phyloP scores from a whole-genome alignment of 2,329 filamentous ascomycete species.

The Ophiostoma angusticollis region DNA sequence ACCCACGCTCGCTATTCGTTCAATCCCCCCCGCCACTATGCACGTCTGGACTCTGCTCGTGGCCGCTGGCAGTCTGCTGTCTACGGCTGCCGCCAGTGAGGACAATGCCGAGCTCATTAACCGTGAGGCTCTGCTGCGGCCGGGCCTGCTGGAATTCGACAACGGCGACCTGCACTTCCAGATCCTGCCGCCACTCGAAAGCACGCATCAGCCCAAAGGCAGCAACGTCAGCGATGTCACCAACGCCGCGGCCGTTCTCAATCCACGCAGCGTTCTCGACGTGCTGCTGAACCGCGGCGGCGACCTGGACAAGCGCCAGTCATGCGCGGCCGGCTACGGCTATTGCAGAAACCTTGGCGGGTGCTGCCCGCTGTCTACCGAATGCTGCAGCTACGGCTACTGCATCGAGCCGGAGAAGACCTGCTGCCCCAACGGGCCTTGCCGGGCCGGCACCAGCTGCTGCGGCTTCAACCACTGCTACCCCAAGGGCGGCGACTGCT shows the following conservation, averaged over 20 bases:
- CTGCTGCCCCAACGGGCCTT: slow-evolving; percentile 16
- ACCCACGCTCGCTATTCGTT: too few species aligned
- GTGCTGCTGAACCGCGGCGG: slow-evolving; percentile 9
- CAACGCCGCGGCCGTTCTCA: neutral
- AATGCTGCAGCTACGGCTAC: slow-evolving; percentile 17
- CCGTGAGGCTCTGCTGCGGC: neutral
- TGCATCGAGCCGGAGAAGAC: slow-evolving; percentile 11
- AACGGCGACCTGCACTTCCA: slow-evolving; percentile 3
- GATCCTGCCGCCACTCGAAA: slow-evolving; percentile 2
- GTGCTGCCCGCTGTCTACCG: slow-evolving; percentile 13
- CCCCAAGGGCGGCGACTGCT: slow-evolving; percentile 14
- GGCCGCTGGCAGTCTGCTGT: neutral
- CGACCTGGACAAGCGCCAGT: slow-evolving; percentile 8
- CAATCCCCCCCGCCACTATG: neutral
- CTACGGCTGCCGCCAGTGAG: neutral
- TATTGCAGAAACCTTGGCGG: slow-evolving; percentile 11
- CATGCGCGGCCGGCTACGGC: slow-evolving; percentile 14
- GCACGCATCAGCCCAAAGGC: slow-evolving; percentile 1
- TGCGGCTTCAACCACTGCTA: slow-evolving; percentile 16
- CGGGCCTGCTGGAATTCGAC: slow-evolving; percentile 5
- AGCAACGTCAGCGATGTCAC: neutral
- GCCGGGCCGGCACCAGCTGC: slow-evolving; percentile 11
- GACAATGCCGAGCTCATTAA: neutral
- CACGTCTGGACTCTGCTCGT: neutral
- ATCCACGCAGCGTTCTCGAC: slow-evolving; percentile 4